phyloP scores from a whole-genome alignment of 2,329 filamentous ascomycete species.

The Colletotrichum sublineola region DNA sequence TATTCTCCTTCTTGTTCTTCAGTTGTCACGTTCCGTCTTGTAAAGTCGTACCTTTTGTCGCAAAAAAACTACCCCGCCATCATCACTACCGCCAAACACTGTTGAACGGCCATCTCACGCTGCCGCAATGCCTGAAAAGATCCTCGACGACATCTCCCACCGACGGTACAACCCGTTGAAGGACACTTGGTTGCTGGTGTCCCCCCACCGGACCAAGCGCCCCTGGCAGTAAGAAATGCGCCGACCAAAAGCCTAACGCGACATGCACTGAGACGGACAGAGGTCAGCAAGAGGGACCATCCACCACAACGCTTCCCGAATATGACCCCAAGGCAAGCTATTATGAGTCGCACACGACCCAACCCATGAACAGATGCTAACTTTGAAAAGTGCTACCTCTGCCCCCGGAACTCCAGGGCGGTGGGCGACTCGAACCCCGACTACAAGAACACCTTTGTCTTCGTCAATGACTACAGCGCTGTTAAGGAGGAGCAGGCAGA shows the following conservation, averaged over 20 bases:
- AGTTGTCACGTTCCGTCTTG: background rate
- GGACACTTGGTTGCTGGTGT: conserved; percentile 93
- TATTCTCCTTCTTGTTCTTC: background rate
- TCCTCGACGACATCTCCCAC: conserved; percentile 96
- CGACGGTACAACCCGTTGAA: conserved; percentile 92
- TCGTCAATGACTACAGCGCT: conserved; percentile 97
- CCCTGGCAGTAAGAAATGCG: conserved; percentile 88
- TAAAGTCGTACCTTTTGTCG: background rate
- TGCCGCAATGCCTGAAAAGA: conserved; percentile 75
- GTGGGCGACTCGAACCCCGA: conserved; percentile 88
- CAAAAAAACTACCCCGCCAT: conserved; percentile 34
- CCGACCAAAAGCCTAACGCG: background rate
- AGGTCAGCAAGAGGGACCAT: conserved; percentile 81
- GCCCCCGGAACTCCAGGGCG: conserved; percentile 90
- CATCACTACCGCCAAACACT: background rate
- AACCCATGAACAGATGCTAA: conserved; percentile 1
- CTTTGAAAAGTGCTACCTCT: conserved; percentile 84
- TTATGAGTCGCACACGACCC: background rate
- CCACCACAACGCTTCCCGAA: conserved; percentile 77
- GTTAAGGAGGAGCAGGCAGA: conserved; percentile 93
- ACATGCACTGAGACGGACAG: conserved; percentile 56
- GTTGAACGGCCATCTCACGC: background rate
- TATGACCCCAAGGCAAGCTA: conserved; percentile 79
- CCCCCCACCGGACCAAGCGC: conserved; percentile 94
- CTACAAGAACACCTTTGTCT: conserved; percentile 90